Base-by-base conservation (phyloP, 2,329 filamentous ascomycete species). In the Ampelomyces quisqualis region DNA sequence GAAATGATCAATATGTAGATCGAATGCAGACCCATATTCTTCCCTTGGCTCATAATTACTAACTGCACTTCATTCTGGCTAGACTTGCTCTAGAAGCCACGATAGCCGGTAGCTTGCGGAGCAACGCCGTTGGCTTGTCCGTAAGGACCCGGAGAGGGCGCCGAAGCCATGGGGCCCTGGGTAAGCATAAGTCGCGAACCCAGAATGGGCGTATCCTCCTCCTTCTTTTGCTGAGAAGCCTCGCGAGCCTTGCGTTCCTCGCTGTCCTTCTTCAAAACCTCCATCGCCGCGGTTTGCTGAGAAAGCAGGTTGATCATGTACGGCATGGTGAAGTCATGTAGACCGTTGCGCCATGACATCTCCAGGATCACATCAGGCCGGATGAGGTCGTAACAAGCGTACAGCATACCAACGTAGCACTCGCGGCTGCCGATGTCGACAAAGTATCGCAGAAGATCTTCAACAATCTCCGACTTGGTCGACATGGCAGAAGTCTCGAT, bases 371-470 rank as follows among this genome's bases (percentile, higher is more conserved):
- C 77, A 64, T 97, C 90, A 3, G 94, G 86, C 13, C 89, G 88
- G 57, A 98, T 90, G 48, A 98, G 85, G 45, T 97, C 93, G 72
- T 98, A 95, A 78, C 93, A 98, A 37, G 94, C 86, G 67, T 98
- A 98, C 34, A 98, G 80, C 90, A 98, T 98, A 65, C 90, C 94
- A n/a, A 96, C 93, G 68, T 95, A 98, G 79, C 93, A 98, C 71
- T 98, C 93, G 49, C 91, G 90, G 77, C 91, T 95, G 60, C 94
- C 93, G 72, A 98, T 96, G 66, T 98, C 93, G 63, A 98, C 93
- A 60, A 98, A 98, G 91, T 98, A 98, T 73, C 89, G 87, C 47
- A 98, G 77, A 32, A 98, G 78, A 60, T 98, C 93, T 72, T 97
- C 93, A 27, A 98, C 91, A 57, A 97, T 86, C 20, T 96, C 90